Base-by-base conservation (phyloP, 2,329 filamentous ascomycete genomes). In the Fusarium sulawesiense region DNA sequence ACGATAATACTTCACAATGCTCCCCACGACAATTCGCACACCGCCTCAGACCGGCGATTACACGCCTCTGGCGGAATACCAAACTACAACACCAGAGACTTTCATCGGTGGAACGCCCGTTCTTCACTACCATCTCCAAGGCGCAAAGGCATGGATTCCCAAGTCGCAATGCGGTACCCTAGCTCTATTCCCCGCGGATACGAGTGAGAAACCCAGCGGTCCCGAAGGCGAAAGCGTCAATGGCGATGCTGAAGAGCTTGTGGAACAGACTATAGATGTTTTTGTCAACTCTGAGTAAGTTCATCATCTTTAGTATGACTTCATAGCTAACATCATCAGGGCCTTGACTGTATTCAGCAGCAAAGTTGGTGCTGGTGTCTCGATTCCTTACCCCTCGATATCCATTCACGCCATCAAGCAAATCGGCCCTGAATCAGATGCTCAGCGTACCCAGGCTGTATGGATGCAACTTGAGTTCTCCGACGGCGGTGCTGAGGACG, bases 381-480 rank as follows among this genome's bases (percentile, higher is more conserved):
- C 88, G 42, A 91, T 94, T 70, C 88, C 91, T 0, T 95, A 94
- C 79, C 91, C 90, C 5, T 83, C 88, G 65, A 92, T 95, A 77
- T 89, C 89, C 23, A 89, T 94, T 18, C 92, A 94, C 77, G 92
- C 91, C 1, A 87, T 92, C 73, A 91, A 93, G 79, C 87, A 88
- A 59, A 82, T 87, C 74, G 78, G 76, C 51, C 58, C 66, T 66
- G 78, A 81, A 46, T 76, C 81, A 29, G 79, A 82, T 21, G 77
- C 80, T 41, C 63, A 74, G 14, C 76, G 79, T 21, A 77, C 79
- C 48, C 82, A 85, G 60, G 83, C 85, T 8, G 84, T 93, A 18
- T 91, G 91, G 80, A 88, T 92, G 83, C 90, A 92, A 76, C 83
- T 93, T 37, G 88, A 91, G 64, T 85, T 92, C 69, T 86, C 88